phyloP scores from a whole-genome alignment of 495 filamentous ascomycete species.

The Geopyxis carbonaria region DNA sequence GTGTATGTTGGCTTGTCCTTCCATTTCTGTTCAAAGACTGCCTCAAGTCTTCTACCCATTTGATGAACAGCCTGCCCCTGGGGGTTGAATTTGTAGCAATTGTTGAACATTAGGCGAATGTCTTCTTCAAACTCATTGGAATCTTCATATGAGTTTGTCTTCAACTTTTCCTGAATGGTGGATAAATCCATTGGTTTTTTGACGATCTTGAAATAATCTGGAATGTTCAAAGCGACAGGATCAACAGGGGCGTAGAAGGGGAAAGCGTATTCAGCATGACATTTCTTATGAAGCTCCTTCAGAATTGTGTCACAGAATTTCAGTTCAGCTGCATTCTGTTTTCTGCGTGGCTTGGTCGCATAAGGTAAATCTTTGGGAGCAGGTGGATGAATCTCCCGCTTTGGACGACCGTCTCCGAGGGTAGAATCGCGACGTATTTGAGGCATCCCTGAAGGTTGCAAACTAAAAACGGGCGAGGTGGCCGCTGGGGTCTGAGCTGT shows the following conservation, averaged over 20 bases:
- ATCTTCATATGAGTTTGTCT: slow-evolving; percentile 62
- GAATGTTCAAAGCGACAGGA: slow-evolving; percentile 85
- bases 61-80: slow-evolving; percentile 51
- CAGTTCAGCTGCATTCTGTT: slow-evolving; percentile 77
- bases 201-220: slow-evolving; percentile 78
- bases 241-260: slow-evolving; percentile 75
- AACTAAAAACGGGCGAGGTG: slow-evolving; percentile 50
- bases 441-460: slow-evolving; percentile 70
- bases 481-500: slow-evolving; percentile 36
- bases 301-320: slow-evolving; percentile 76
- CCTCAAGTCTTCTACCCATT: slow-evolving; percentile 52
- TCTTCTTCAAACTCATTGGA: slow-evolving; percentile 75
- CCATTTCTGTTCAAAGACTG: slow-evolving; percentile 58
- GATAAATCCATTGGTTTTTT: slow-evolving; percentile 91
- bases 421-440: slow-evolving; percentile 81
- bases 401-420: slow-evolving; percentile 59
- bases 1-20: slow-evolving; percentile 58
- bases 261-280: slow-evolving; percentile 43
- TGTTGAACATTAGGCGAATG: slow-evolving; percentile 64
- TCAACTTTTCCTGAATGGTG: slow-evolving; percentile 59
- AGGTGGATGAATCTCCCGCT: slow-evolving; percentile 84
- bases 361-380: slow-evolving; percentile 76
- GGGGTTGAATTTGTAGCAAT: slow-evolving; percentile 86
- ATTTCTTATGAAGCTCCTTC: slow-evolving; percentile 57
- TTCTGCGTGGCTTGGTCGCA: slow-evolving; percentile 69